Conservation (phyloP, 2,329 filamentous ascomycete genomes). For the Corniculantispora saksenae region DNA sequence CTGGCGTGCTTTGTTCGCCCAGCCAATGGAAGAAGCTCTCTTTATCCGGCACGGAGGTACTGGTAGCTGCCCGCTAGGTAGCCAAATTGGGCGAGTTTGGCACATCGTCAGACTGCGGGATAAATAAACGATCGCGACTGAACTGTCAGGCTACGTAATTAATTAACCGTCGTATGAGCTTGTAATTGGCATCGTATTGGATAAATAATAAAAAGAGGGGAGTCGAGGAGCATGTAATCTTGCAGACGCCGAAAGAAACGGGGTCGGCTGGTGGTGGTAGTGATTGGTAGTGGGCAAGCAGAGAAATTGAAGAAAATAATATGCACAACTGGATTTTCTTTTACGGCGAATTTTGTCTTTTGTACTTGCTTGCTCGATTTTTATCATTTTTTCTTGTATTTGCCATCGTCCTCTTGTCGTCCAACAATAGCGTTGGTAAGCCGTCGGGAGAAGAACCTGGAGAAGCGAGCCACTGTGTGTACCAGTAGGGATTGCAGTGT, state of each 20-base stretch:
- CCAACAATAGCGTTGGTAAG: background rate
- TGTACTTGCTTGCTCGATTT: no score
- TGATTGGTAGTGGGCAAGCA: background rate
- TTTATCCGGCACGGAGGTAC: no score
- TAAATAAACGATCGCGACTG: no score
- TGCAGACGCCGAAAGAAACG: background rate
- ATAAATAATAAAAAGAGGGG: conserved; percentile 5
- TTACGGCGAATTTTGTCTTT: no score
- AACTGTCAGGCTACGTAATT: no score
- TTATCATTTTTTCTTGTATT: no score
- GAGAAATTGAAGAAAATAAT: no score
- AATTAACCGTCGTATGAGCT: background rate
- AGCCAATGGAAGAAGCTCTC: conserved; percentile 5
- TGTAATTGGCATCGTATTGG: background rate
- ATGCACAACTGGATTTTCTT: no score
- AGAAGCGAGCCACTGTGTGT: conserved; percentile 3
- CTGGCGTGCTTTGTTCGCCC: background rate
- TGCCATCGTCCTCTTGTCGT: no score
- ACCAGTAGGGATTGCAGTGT: background rate
- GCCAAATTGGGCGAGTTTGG: no score
- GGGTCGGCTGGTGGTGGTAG: background rate
- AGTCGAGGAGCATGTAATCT: background rate
- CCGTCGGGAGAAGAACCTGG: background rate
- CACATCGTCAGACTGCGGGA: no score
- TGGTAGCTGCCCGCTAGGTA: no score